Evolutionary conservation across 2,329 filamentous ascomycete genomes (phyloP), one percentile per base, ranked within the genome.

Genomic region (Ophidiomyces ophidiicola): DNA sequence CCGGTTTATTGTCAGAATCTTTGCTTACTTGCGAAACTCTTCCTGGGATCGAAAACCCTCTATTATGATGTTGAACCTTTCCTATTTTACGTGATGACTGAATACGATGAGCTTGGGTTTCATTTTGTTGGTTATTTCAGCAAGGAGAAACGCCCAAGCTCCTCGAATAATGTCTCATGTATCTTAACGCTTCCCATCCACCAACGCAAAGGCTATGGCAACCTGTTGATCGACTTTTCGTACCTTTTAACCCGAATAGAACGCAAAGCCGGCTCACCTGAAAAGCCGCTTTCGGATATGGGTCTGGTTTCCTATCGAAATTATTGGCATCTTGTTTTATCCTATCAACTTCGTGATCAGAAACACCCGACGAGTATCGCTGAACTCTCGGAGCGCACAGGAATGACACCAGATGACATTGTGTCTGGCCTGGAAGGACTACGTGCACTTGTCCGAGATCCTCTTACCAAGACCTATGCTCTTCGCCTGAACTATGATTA

Each of bases 61-160:
- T 98, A 94, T 67, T 98, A 98, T 65, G 90, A 98, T 52, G 90
- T 98, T n/a, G 90, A 98, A 48, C 90, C 90, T 0, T 98, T 98
- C 57, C 66, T 98, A 24, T 98, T 98, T 67, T 98, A 98, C 62
- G 88, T 94, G 59, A 94, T 98, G 88, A 84, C 84, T 18, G 80
- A 79, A 28, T 78, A 82, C 49, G 83, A 87, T 47, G 85, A 93
- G 35, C 80, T 86, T 51, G 90, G 90, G 10, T 90, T 82, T 53
- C 90, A 96, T 55, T 74, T 98, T 35, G 83, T 98, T n/a, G 90
- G 90, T n/a, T 98, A 94, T 57, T 98, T 98, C 61, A 96, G 90
- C 36, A 98, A 98, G 59, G 90, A 98, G 63, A 98, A 98, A 63
- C 74, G 92, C 30, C 81, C 85, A 2, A 88, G 84, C 59, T 93